Conservation (phyloP, 2,329 filamentous ascomycete species). For the Fulvia fulva region DNA sequence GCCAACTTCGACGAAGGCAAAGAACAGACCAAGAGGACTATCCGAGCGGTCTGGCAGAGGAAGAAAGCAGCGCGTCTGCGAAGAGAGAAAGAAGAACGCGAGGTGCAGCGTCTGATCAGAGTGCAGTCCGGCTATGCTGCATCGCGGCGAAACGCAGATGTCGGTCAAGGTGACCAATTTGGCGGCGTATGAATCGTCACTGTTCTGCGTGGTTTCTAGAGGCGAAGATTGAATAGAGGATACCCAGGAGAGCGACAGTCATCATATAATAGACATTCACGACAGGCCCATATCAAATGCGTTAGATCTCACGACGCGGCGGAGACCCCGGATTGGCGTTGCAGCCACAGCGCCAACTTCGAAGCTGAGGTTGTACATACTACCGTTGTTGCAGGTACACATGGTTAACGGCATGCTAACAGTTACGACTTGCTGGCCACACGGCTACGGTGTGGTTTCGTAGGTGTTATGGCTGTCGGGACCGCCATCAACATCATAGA, state of each 20-base stretch:
- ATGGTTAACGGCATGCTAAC: too few relatives aligned
- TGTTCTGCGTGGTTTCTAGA: not conserved
- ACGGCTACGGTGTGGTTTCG: too few relatives aligned
- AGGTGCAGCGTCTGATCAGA: slow-evolving; percentile 16
- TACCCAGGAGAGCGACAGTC: slow-evolving; percentile 2
- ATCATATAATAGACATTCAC: not conserved
- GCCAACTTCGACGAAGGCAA: slow-evolving; percentile 84
- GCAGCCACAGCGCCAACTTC: not conserved
- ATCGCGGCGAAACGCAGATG: slow-evolving; percentile 19
- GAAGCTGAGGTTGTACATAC: not conserved
- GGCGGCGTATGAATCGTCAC: slow-evolving; percentile 11
- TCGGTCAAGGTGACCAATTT: slow-evolving; percentile 27
- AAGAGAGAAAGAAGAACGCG: slow-evolving; percentile 40
- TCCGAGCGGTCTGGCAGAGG: slow-evolving; percentile 86
- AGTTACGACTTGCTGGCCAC: too few relatives aligned
- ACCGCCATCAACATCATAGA: not conserved
- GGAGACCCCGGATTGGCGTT: not conserved
- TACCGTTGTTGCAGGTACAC: too few relatives aligned
- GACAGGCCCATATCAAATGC: not conserved
- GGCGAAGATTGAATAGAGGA: slow-evolving; percentile 5
- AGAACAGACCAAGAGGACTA: slow-evolving; percentile 70
- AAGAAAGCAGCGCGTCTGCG: slow-evolving; percentile 69
- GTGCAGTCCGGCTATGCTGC: slow-evolving; percentile 19
- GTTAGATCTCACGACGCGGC: not conserved
- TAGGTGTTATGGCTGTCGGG: too few relatives aligned